Percentiles rank a stretch among this genome's conserved stretches.
Conservation (phyloP, 73 alveolate genomes). For the Paramecium octaurelia region DNA sequence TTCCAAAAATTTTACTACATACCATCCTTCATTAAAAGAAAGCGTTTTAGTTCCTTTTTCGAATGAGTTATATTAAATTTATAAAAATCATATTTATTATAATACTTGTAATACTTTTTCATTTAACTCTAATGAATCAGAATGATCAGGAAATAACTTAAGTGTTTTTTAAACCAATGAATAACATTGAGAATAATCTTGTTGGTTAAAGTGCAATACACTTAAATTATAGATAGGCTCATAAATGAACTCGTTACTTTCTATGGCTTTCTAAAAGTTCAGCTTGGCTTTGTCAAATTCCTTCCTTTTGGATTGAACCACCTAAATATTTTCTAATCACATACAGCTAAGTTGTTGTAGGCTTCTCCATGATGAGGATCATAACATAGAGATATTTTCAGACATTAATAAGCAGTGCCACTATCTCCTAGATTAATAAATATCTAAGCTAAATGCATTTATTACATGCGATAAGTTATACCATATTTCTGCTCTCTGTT, state of each 20-base stretch:
- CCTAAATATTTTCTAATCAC: background rate
- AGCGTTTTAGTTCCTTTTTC: background rate
- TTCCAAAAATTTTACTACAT: too few relatives aligned
- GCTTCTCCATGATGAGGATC: slow-evolving; percentile 65
- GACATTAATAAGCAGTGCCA: slow-evolving; percentile 56
- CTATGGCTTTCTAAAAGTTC: slow-evolving; percentile 21
- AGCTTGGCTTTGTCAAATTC: slow-evolving; percentile 47
- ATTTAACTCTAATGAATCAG: slow-evolving; percentile 45
- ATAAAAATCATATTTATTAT: slow-evolving; percentile 44
- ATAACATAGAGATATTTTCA: slow-evolving; percentile 19
- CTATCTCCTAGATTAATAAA: slow-evolving; percentile 60
- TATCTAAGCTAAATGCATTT: background rate
- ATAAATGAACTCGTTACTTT: background rate
- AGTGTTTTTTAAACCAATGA: slow-evolving; percentile 32
- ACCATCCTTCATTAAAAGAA: too few relatives aligned
- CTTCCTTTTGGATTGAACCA: background rate
- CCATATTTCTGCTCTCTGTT: slow-evolving; percentile 57
- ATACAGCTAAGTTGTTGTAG: slow-evolving; percentile 49
- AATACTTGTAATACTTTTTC: slow-evolving; percentile 32
- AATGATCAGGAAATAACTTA: slow-evolving; percentile 55
- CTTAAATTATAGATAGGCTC: slow-evolving; percentile 52
- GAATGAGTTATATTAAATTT: background rate
- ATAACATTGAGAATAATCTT: slow-evolving; percentile 45
- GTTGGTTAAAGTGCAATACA: slow-evolving; percentile 8
- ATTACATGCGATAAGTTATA: slow-evolving; percentile 51